Conservation (phyloP, 805 yeast species). For the Jamesozyma rosinii region DNA sequence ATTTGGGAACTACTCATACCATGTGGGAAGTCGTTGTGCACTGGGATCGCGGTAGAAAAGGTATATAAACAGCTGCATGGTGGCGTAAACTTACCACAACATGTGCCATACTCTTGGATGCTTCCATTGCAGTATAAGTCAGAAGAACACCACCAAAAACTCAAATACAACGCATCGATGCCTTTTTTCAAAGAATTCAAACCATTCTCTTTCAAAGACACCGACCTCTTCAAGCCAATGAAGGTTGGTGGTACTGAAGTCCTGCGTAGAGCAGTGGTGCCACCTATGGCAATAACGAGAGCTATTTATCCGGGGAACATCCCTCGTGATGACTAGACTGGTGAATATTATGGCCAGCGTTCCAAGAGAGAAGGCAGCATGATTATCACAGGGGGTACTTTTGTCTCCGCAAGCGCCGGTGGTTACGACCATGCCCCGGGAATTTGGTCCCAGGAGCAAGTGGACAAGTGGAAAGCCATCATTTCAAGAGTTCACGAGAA, state of each 20-base stretch:
- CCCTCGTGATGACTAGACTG: constrained; percentile 35
- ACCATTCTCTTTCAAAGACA: constrained; percentile 19
- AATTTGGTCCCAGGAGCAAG: constrained; percentile 38
- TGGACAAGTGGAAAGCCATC: constrained; percentile 39
- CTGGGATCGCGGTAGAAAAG: too few relatives aligned
- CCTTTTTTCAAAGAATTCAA: constrained; percentile 12
- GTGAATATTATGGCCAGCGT: constrained; percentile 44
- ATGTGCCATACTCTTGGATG: too few relatives aligned
- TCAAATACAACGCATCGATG: constrained; percentile 1
- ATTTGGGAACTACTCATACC: too few relatives aligned
- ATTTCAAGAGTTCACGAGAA: constrained; percentile 41
- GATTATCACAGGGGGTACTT: constrained; percentile 49
- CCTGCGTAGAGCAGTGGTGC: constrained; percentile 30
- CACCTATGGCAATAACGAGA: constrained; percentile 37
- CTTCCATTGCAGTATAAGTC: too few relatives aligned
- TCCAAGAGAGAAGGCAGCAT: constrained; percentile 42
- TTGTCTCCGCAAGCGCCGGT: constrained; percentile 34
- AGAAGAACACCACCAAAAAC: too few relatives aligned
- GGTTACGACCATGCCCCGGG: constrained; percentile 39
- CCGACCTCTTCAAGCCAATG: constrained; percentile 35
- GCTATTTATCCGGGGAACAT: constrained; percentile 29
- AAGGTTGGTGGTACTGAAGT: constrained; percentile 32
- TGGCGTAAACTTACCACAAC: too few relatives aligned
- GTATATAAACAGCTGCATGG: too few relatives aligned
- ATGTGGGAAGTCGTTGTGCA: too few relatives aligned